Evolutionary conservation across 495 filamentous ascomycete genomes (phyloP).

Genomic region (Hyphodiscus hymeniophilus): DNA sequence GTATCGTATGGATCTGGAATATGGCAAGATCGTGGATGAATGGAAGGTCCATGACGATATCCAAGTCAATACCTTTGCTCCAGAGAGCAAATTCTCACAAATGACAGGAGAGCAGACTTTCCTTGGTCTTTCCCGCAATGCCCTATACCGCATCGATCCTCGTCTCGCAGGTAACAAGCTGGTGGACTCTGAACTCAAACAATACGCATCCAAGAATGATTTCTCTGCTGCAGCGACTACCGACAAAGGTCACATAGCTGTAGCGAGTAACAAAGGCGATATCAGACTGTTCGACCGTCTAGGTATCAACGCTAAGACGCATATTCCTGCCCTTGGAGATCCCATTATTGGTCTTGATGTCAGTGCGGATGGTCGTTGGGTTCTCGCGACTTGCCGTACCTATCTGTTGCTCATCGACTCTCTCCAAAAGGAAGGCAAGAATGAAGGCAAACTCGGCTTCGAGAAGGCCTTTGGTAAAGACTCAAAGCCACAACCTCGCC

Average conservation of each 20-base stretch:
- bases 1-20: conserved; percentile 97
- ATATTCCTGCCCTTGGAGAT: conserved; percentile 91
- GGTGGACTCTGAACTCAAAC: conserved; percentile 85
- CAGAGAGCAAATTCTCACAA: conserved; percentile 96
- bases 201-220: conserved; percentile 92
- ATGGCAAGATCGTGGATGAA: conserved; percentile 97
- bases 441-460: conserved; percentile 95
- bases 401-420: conserved; percentile 92
- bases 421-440: conserved; percentile 86
- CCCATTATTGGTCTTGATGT: conserved; percentile 92
- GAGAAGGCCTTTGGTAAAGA: conserved; percentile 90
- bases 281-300: conserved; percentile 94
- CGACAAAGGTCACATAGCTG: conserved; percentile 91
- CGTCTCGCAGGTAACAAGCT: conserved; percentile 86
- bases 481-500: conserved; percentile 84
- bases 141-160: conserved; percentile 89
- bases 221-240: conserved; percentile 93
- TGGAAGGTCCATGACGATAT: conserved; percentile 99
- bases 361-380: conserved; percentile 89
- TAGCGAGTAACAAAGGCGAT: conserved; percentile 95
- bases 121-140: conserved; percentile 83
- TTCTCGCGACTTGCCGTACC: conserved; percentile 88
- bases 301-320: conserved; percentile 95
- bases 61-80: conserved; percentile 78
- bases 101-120: conserved; percentile 95